Evolutionary conservation across 177 flowering plant genomes (phyloP).

Genomic region (Vitis hybrid): DNA sequence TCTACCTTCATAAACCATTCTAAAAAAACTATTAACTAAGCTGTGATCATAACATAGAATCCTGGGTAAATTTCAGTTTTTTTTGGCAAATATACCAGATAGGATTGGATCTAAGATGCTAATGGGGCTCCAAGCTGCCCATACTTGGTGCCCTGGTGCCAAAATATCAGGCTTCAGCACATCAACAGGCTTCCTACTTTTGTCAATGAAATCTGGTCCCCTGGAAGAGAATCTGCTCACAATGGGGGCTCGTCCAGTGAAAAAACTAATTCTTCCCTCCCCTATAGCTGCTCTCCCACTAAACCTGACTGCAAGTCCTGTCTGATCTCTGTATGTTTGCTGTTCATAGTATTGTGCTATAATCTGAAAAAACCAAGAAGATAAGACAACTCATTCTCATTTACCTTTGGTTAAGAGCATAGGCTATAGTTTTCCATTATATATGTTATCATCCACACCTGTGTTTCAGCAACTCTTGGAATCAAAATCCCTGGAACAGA

Average conservation of each 20-base stretch:
- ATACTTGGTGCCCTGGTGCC: conserved; percentile 85
- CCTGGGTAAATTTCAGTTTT: too few species aligned
- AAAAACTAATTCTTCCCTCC: conserved; percentile 76
- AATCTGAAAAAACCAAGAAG: conserved; percentile 27
- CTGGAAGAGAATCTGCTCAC: conserved; percentile 92
- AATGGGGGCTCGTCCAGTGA: conserved; percentile 52
- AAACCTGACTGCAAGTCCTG: conserved; percentile 37
- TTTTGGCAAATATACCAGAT: conserved; percentile 30
- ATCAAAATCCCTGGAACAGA: conserved; percentile 73
- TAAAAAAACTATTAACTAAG: too few species aligned
- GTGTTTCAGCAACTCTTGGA: conserved; percentile 56
- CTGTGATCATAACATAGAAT: too few species aligned
- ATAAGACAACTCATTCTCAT: too few species aligned
- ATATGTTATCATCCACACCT: conserved; percentile 31
- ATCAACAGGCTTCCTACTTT: conserved; percentile 44
- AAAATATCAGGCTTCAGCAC: conserved; percentile 89
- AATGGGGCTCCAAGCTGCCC: conserved; percentile 97
- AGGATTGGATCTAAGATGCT: conserved; percentile 67
- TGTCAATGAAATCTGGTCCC: conserved; percentile 73
- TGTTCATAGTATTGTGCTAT: conserved; percentile 64
- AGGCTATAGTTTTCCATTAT: too few species aligned
- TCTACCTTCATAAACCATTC: too few species aligned
- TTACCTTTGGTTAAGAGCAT: too few species aligned
- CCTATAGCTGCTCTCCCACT: conserved; percentile 64
- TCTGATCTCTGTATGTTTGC: conserved; percentile 39